Conservation (phyloP, 768 basidiomycete genomes). For the Leucosporidium yakuticum region DNA sequence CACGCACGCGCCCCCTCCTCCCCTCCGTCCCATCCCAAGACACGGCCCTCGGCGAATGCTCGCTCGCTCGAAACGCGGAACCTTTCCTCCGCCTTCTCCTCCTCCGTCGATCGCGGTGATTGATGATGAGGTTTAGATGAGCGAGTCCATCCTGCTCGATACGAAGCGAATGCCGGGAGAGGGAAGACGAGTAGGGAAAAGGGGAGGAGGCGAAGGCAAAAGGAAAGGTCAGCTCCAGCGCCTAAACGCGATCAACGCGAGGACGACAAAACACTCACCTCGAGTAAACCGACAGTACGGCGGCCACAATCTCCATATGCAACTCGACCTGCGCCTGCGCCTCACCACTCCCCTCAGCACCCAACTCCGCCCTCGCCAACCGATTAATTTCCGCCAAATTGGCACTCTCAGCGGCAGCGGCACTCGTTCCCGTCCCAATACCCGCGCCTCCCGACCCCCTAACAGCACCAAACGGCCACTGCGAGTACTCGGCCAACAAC, state of each 20-base stretch:
- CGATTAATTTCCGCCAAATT: conserved; percentile 48
- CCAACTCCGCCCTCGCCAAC: conserved; percentile 45
- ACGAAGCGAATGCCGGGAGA: no score
- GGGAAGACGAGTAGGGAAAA: no score
- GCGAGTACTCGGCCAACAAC: conserved; percentile 79
- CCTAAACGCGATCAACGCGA: not conserved
- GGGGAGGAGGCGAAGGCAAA: not conserved
- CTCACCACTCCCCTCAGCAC: conserved; percentile 2
- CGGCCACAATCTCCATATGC: conserved; percentile 83
- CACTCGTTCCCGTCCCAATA: conserved; percentile 35
- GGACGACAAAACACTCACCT: conserved; percentile 51
- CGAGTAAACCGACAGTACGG: conserved; percentile 85
- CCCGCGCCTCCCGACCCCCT: not conserved
- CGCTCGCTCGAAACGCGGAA: no score
- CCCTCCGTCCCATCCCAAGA: no score
- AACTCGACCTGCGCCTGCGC: conserved; percentile 53
- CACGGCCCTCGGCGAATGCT: no score
- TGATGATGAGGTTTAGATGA: not conserved
- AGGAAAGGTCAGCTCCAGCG: not conserved
- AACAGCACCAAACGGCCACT: conserved; percentile 70
- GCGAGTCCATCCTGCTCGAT: conserved; percentile 12
- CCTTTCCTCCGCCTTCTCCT: no score
- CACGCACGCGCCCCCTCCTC: no score
- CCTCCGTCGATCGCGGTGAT: no score
- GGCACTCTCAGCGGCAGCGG: conserved; percentile 42